Conservation (phyloP, 805 yeast genomes). For the Vanderwaltozyma verrucispora region DNA sequence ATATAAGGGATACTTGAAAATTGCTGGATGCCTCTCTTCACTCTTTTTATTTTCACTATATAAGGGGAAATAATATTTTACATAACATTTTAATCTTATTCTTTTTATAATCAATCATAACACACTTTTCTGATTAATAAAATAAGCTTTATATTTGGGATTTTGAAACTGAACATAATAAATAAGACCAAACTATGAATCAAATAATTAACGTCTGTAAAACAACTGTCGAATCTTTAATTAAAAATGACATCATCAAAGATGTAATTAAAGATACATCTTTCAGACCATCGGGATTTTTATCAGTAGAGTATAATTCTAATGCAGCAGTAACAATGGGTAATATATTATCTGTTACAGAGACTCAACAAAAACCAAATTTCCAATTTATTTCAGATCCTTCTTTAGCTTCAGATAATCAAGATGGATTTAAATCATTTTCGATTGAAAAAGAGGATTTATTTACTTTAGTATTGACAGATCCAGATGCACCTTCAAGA, state of each 20-base stretch:
- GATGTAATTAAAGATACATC: constrained; percentile 15
- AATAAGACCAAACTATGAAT: constrained; percentile 3
- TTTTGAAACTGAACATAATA: no score
- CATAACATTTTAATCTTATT: no score
- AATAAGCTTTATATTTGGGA: no score
- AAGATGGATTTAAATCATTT: constrained; percentile 1
- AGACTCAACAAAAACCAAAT: constrained; percentile 58
- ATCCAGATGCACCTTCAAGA: constrained; percentile 88
- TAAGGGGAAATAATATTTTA: no score
- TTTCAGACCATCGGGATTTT: constrained; percentile 17
- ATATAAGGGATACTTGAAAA: no score
- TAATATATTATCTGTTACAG: constrained; percentile 51
- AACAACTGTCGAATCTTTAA: constrained; percentile 17
- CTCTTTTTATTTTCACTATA: no score
- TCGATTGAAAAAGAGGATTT: constrained; percentile 26
- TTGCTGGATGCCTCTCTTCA: no score
- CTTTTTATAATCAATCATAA: no score
- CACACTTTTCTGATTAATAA: no score
- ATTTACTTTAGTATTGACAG: constrained; percentile 73
- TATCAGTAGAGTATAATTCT: constrained; percentile 21
- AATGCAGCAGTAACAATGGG: constrained; percentile 56
- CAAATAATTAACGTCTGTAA: constrained; percentile 10
- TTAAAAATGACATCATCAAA: constrained; percentile 19
- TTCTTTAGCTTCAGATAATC: not conserved
- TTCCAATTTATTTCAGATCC: constrained; percentile 55